Base-by-base conservation (phyloP, 805 yeast genomes). In the Metschnikowia gruessii region DNA sequence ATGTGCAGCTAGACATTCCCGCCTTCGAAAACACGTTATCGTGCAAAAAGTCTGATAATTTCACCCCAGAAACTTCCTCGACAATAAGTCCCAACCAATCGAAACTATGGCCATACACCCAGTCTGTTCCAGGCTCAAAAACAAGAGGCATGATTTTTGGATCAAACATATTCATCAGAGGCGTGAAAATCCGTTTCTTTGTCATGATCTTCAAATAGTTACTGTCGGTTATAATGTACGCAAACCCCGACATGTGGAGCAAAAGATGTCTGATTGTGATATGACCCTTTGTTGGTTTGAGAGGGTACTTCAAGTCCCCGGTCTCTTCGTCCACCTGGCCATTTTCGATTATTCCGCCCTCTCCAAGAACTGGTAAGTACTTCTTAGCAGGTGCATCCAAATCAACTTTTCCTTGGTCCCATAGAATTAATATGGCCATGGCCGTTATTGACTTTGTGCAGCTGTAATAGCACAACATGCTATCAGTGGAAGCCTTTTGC, bases 1-100 rank as follows among this genome's bases (percentile, higher is more conserved):
- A 55, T 3, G 51, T 45, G 30, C 48, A 65, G 17, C 61, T 51
- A 1, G 46, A 45, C 70, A 70, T 68, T 1, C 68, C 74, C 12
- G 62, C 58, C 12, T 67, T 68, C 22, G 62, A 62, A 49, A 70
- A 71, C 1, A 72, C 48, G 18, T 58, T 49, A 35, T 62, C 55
- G 22, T 62, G 49, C 31, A 71, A 52, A 47, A 58, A 70, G 13
- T 60, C 63, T 1, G 72, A 68, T 13, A 72, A 53, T 22, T 44
- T 55, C 51, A 58, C 44, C 1, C 72, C 73, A 2, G 70, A 50
- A 5, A 72, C 52, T 16, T 57, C 61, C 48, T 69, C 65, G 19
- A 72, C 56, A 5, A 71, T 51, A 21, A 66, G 52, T 3, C 76
- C 76, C 4, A 66, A 60, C 69, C 72, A 67, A 49, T 72, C 76